Conservation (phyloP, 2,329 filamentous ascomycete species). For the Paraphoma sp. region DNA sequence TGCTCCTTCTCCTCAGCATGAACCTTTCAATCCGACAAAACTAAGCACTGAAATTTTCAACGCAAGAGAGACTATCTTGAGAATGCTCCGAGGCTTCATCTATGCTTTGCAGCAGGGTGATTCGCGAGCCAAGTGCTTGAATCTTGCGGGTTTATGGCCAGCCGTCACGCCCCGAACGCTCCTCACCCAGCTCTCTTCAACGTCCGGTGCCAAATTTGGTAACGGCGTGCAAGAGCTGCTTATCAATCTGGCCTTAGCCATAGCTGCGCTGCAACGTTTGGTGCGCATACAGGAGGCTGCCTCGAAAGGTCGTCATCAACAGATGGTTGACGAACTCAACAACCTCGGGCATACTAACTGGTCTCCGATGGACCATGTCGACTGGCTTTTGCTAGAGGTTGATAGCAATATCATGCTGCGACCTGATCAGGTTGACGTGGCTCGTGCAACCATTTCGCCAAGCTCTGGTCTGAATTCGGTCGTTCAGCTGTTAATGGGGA, state of each 20-base stretch:
- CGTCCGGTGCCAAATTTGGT: conserved; percentile 37
- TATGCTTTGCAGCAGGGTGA: conserved; percentile 23
- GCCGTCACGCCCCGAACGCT: conserved; percentile 51
- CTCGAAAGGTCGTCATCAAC: conserved; percentile 20
- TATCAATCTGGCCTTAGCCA: conserved; percentile 51
- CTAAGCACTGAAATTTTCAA: conserved; percentile 11
- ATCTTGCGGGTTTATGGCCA: conserved; percentile 55
- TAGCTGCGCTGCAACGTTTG: conserved; percentile 56
- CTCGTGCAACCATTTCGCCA: conserved; percentile 65
- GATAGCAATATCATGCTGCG: conserved; percentile 70
- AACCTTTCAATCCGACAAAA: conserved; percentile 5
- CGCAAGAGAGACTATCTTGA: conserved; percentile 24
- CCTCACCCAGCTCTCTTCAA: conserved; percentile 57
- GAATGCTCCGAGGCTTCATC: conserved; percentile 9
- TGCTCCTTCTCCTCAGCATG: not conserved
- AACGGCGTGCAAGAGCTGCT: conserved; percentile 49
- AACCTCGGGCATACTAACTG: conserved; percentile 64
- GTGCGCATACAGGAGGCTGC: conserved; percentile 50
- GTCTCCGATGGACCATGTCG: conserved; percentile 59
- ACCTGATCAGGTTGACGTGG: conserved; percentile 67
- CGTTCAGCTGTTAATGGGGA: conserved; percentile 72
- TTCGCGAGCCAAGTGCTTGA: conserved; percentile 50
- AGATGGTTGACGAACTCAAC: conserved; percentile 51
- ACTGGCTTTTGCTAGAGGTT: conserved; percentile 73
- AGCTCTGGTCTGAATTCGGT: conserved; percentile 62